Evolutionary conservation across 1,284 basidiomycete species (phyloP), one percentile per base, ranked within the genome.

Genomic region (Pseudozyma pruni): DNA sequence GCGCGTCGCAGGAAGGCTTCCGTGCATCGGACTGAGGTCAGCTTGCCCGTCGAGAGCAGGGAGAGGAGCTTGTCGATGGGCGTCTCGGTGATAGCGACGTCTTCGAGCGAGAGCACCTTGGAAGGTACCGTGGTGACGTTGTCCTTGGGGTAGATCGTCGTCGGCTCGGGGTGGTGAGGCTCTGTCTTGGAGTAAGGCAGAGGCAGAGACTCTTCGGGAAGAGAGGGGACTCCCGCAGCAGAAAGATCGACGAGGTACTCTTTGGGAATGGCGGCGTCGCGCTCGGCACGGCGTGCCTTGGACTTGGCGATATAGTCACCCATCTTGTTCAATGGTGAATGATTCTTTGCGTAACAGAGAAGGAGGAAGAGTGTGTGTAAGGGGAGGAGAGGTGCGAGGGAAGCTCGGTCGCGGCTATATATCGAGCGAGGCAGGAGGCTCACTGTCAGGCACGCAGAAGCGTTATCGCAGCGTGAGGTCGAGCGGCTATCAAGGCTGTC

Each of bases 1-100:
- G 70, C 72, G 8, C 64, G 51, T 3, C 60, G 48, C 13, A 62
- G 41, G 32, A 75, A 75, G 4, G 72, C 72, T 19, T 68, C 58
- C 9, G 58, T 54, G 34, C 50, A 52, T 8, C 55, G 58, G 9
- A 62, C 58, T 2, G 69, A 61, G 4, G 58, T 51, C 13, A 72
- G 59, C 35, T 59, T 49, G 32, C 59, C 59, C 2, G 63, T 44
- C 3, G 50, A 35, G 6, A 74, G 58, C 13, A 64, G 52, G 2
- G 42, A 32, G 14, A 67, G 38, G 4, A 71, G 57, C 47, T 74
- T 47, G 23, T 48, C 35, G 38, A 68, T 45, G 8, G 64, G 51
- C 17, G 64, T 62, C 16, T 55, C 60, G 27, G 70, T 72, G 38
- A 72, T 72, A 16, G 55, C 57, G 1, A 63, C 39, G 34, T 72